These are phyloP conservation scores for Fagopyrum esculentum DNA, from an alignment of 148 eudicot genomes.

Conservation along the genomic window DNA sequence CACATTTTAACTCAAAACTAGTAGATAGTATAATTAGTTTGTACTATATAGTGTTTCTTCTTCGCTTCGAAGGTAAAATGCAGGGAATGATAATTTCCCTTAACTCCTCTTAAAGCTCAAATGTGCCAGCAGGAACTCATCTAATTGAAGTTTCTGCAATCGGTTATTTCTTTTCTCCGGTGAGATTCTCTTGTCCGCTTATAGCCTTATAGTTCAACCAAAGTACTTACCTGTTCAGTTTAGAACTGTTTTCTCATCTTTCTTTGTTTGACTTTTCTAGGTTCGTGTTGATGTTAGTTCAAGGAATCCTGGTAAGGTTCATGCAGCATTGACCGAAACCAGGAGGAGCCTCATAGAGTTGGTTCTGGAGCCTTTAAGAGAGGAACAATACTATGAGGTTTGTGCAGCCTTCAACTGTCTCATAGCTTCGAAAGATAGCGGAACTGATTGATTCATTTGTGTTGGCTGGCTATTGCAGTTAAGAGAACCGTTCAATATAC, in stretches of 20 bases:
- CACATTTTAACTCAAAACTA: background rate
- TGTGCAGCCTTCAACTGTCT: slow-evolving; percentile 3
- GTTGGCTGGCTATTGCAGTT: slow-evolving; percentile 44
- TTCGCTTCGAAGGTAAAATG: background rate
- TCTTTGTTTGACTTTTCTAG: slow-evolving; percentile 20
- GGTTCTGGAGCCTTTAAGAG: slow-evolving; percentile 87
- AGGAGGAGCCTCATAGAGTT: slow-evolving; percentile 78
- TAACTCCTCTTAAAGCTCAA: slow-evolving; percentile 61
- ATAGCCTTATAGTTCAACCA: background rate
- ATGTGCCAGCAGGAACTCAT: slow-evolving; percentile 95
- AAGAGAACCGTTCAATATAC: slow-evolving; percentile 71
- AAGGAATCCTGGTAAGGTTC: slow-evolving; percentile 95
- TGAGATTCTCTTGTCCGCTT: slow-evolving; percentile 23
- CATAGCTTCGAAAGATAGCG: background rate
- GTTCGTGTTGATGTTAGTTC: slow-evolving; percentile 97
- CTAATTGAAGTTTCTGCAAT: slow-evolving; percentile 85
- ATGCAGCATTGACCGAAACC: slow-evolving; percentile 93
- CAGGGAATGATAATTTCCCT: slow-evolving; percentile 24
- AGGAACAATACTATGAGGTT: slow-evolving; percentile 93
- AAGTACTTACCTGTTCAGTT: background rate
- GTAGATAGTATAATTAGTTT: background rate
- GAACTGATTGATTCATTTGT: background rate
- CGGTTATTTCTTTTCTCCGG: slow-evolving; percentile 94
- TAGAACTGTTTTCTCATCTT: background rate
- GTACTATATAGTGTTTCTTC: background rate